phyloP scores from a whole-genome alignment of 495 filamentous ascomycete genomes.

The Tuber indicum region DNA sequence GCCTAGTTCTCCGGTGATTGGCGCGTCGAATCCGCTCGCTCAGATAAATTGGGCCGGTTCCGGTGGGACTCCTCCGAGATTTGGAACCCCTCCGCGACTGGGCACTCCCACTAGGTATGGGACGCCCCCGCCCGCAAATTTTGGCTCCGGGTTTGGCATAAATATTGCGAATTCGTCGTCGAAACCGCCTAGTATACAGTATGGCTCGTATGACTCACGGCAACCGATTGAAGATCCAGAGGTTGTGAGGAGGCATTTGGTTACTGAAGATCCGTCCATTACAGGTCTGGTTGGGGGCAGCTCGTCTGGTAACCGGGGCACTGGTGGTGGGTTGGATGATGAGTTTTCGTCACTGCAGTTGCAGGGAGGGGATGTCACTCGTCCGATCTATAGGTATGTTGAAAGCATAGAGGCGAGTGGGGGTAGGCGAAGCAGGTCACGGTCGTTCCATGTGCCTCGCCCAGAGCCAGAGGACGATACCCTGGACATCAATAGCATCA shows the following conservation, averaged over 20 bases:
- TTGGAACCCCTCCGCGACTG: constrained; percentile 52
- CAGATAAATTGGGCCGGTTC: constrained; percentile 37
- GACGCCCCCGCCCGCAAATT: constrained; percentile 52
- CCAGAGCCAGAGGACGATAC: constrained; percentile 70
- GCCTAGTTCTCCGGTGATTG: constrained; percentile 27
- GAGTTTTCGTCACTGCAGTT: constrained; percentile 88
- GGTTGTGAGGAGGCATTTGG: constrained; percentile 73
- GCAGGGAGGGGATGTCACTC: constrained; percentile 88
- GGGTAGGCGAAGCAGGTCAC: constrained; percentile 53
- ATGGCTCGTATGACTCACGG: constrained; percentile 69
- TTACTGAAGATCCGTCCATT: constrained; percentile 48
- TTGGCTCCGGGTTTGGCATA: constrained; percentile 36
- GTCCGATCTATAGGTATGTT: constrained; percentile 90
- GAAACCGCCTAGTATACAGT: constrained; percentile 53
- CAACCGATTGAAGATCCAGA: constrained; percentile 70
- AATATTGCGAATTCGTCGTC: constrained; percentile 46
- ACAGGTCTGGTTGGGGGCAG: constrained; percentile 41
- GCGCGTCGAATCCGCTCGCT: constrained; percentile 32
- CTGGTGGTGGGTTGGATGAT: constrained; percentile 50
- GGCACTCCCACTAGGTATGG: constrained; percentile 43
- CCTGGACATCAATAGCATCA: constrained; percentile 78
- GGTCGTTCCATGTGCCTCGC: constrained; percentile 72
- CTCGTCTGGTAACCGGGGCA: constrained; percentile 50
- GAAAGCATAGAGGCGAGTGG: constrained; percentile 61
- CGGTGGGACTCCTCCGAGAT: constrained; percentile 49